Conservation (phyloP, 2,329 filamentous ascomycete species). For the Pseudofabraea citricarpa region DNA sequence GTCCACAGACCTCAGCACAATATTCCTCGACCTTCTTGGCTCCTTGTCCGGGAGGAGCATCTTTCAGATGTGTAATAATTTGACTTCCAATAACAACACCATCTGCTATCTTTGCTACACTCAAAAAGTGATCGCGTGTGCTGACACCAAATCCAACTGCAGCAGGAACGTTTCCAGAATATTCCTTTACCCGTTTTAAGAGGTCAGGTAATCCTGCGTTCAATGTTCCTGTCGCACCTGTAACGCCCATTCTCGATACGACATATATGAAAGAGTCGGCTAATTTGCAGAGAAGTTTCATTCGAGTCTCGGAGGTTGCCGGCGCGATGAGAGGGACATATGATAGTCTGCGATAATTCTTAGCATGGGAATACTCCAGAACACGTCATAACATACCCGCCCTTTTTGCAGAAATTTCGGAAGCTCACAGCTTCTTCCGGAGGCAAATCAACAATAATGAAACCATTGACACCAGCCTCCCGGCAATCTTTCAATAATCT, state of each 20-base stretch:
- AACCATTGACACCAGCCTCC: conserved; percentile 84
- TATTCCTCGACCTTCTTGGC: conserved; percentile 79
- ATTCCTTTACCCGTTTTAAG: conserved; percentile 80
- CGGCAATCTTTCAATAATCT: conserved; percentile 79
- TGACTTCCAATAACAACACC: conserved; percentile 96
- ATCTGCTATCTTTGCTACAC: conserved; percentile 78
- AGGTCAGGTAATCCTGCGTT: conserved; percentile 79
- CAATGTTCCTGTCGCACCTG: conserved; percentile 78
- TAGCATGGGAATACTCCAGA: conserved; percentile 3
- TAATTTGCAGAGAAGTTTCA: conserved; percentile 94
- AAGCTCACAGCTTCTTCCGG: conserved; percentile 95
- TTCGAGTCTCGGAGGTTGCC: conserved; percentile 83
- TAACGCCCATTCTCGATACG: conserved; percentile 95
- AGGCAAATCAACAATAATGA: conserved; percentile 93
- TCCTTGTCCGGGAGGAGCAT: conserved; percentile 61
- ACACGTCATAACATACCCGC: conserved; percentile 49
- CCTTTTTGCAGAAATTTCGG: conserved; percentile 74
- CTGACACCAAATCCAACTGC: conserved; percentile 96
- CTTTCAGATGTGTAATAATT: conserved; percentile 76
- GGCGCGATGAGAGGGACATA: conserved; percentile 97
- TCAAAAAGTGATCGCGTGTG: conserved; percentile 88
- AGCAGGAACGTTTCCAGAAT: conserved; percentile 84
- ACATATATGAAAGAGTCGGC: conserved; percentile 99
- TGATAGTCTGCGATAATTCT: conserved; percentile 56
- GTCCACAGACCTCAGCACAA: conserved; percentile 67